These are phyloP conservation scores for Lasiosphaeria miniovina DNA, from an alignment of 495 filamentous ascomycete species.

Conservation along the genomic window DNA sequence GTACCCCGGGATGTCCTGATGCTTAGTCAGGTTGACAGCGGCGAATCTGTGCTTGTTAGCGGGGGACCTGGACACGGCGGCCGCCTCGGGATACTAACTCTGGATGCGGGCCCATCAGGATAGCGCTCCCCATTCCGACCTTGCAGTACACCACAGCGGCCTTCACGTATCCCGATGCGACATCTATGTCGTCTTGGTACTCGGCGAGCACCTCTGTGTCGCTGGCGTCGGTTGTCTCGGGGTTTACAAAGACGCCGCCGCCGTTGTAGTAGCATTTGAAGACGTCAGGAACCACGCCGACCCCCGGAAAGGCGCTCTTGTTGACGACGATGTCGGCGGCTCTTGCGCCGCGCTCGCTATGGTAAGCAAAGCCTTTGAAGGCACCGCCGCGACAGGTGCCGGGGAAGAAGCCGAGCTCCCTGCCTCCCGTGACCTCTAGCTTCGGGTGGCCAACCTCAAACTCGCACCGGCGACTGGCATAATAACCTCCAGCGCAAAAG, in stretches of 20 bases:
- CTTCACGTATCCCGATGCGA: constrained; percentile 65
- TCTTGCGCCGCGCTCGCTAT: constrained; percentile 80
- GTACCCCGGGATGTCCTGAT: constrained; percentile 62
- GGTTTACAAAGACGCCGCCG: constrained; percentile 90
- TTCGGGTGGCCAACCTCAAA: constrained; percentile 82
- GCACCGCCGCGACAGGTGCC: constrained; percentile 82
- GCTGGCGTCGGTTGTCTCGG: constrained; percentile 54
- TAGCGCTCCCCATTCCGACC: constrained; percentile 74
- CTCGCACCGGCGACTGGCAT: constrained; percentile 75
- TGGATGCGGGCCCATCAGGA: constrained; percentile 88
- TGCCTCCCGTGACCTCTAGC: constrained; percentile 80
- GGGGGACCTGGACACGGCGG: not conserved
- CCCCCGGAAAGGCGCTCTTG: constrained; percentile 55
- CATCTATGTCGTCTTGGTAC: constrained; percentile 72
- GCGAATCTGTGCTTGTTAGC: constrained; percentile 62
- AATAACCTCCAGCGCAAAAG: constrained; percentile 94
- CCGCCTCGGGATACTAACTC: constrained; percentile 60
- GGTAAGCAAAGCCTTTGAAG: constrained; percentile 87
- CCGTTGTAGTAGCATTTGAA: constrained; percentile 92
- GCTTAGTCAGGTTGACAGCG: constrained; percentile 66
- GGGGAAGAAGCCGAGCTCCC: constrained; percentile 87
- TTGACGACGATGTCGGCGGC: constrained; percentile 67
- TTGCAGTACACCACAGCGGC: constrained; percentile 88
- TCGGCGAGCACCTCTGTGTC: constrained; percentile 80
- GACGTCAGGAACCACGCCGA: constrained; percentile 51